Percentiles rank a stretch among this genome's conserved stretches.
phyloP scores from a whole-genome alignment of 768 basidiomycete species.

The Auriculariales sp. region DNA sequence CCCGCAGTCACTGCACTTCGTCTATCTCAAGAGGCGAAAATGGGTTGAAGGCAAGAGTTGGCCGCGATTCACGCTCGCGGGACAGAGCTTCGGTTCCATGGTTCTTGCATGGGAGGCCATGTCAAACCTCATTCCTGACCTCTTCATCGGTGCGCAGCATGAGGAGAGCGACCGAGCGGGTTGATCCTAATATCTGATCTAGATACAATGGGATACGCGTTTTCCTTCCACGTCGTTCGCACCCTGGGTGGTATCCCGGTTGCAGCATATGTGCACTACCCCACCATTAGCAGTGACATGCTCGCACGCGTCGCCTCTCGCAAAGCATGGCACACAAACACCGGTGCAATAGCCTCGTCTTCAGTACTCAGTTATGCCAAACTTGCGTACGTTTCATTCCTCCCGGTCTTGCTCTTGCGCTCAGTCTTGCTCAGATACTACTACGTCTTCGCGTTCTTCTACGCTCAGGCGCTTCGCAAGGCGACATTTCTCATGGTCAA shows the following conservation, averaged over 20 bases:
- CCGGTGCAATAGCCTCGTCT: conserved; percentile 38
- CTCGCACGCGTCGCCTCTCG: conserved; percentile 58
- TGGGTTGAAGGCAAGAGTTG: conserved; percentile 73
- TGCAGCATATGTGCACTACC: conserved; percentile 91
- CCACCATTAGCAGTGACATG: conserved; percentile 93
- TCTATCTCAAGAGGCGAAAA: conserved; percentile 57
- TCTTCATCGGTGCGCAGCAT: conserved; percentile 63
- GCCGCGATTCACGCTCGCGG: conserved; percentile 82
- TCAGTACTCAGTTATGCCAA: conserved; percentile 42
- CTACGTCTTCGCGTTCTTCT: conserved; percentile 71
- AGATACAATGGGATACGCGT: conserved; percentile 99
- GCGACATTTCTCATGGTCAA: conserved; percentile 84
- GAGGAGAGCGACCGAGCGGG: background rate
- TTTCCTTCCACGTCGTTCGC: conserved; percentile 70
- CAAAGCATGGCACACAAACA: conserved; percentile 47
- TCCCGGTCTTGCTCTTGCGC: background rate
- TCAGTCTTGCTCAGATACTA: conserved; percentile 51
- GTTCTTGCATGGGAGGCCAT: conserved; percentile 75
- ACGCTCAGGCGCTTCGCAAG: conserved; percentile 55
- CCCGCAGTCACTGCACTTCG: conserved; percentile 54
- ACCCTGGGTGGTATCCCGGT: conserved; percentile 52
- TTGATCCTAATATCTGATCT: background rate
- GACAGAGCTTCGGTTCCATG: conserved; percentile 84
- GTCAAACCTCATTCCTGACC: conserved; percentile 63
- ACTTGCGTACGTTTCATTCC: conserved; percentile 33